Percentiles rank a stretch among this genome's conserved stretches.
phyloP scores from a whole-genome alignment of 306 rosid species.

The Vigna unguiculata region DNA sequence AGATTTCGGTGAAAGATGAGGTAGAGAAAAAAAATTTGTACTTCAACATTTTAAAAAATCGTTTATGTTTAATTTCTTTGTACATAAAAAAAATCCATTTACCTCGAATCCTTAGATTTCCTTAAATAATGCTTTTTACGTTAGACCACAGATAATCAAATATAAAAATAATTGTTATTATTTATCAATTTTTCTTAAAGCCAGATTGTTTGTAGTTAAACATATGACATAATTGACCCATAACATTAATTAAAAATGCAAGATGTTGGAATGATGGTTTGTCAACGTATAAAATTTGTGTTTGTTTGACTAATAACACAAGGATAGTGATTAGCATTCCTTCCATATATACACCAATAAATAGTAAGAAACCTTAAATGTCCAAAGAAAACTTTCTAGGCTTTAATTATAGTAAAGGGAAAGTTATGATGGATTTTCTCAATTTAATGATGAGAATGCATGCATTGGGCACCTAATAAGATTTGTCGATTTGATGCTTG shows the following conservation, averaged over 20 bases:
- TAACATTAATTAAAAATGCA: not conserved
- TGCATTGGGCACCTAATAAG: conserved; percentile 16
- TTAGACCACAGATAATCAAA: too few species aligned
- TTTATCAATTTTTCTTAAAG: too few species aligned
- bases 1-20: too few species aligned
- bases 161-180: too few species aligned
- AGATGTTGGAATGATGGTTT: not conserved
- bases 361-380: not conserved
- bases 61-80: too few species aligned
- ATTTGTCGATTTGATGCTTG: conserved; percentile 1
- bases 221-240: too few species aligned
- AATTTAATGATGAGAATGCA: conserved; percentile 20
- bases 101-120: too few species aligned
- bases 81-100: too few species aligned
- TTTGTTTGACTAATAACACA: not conserved
- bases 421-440: not conserved
- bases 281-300: not conserved
- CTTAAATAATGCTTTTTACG: too few species aligned
- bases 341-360: not conserved
- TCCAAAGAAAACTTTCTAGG: not conserved
- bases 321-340: not conserved
- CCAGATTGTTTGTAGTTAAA: too few species aligned
- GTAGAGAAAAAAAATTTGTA: too few species aligned
- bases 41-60: too few species aligned
- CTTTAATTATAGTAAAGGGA: not conserved